These are phyloP conservation scores for Serpula lacrymans DNA, from an alignment of 768 basidiomycete species.

Conservation along the genomic window DNA sequence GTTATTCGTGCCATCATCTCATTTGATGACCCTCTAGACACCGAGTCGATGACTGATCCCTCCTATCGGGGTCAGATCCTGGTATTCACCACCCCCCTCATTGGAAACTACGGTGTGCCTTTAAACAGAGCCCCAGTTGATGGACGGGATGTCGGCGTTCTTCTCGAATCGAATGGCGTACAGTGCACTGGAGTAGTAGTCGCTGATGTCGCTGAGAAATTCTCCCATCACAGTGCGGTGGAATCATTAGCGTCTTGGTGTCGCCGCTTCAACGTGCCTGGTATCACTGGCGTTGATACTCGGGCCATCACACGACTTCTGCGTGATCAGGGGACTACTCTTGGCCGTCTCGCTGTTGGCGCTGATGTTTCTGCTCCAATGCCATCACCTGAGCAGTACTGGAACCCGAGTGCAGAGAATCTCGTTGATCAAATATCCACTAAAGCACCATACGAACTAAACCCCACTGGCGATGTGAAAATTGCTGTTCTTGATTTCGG, in stretches of 20 bases:
- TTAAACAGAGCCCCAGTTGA: constrained; percentile 70
- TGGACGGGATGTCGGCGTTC: constrained; percentile 75
- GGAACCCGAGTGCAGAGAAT: constrained; percentile 91
- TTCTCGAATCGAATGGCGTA: constrained; percentile 85
- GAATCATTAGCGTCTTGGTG: constrained; percentile 96
- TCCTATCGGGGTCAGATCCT: constrained; percentile 98
- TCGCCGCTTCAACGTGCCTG: constrained; percentile 82
- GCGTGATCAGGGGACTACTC: constrained; percentile 95
- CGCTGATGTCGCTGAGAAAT: constrained; percentile 91
- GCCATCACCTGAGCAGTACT: constrained; percentile 72
- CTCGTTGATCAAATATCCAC: constrained; percentile 94
- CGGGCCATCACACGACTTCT: constrained; percentile 92
- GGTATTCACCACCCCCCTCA: constrained; percentile 97
- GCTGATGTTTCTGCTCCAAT: constrained; percentile 56
- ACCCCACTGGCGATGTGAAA: constrained; percentile 81
- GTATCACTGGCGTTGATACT: constrained; percentile 95
- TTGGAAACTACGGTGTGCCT: constrained; percentile 98
- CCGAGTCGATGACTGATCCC: constrained; percentile 99
- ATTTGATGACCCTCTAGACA: constrained; percentile 52
- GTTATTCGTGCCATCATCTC: constrained; percentile 4
- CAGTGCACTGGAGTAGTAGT: constrained; percentile 94
- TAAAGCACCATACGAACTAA: constrained; percentile 76
- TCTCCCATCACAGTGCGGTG: constrained; percentile 91
- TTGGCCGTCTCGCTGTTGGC: constrained; percentile 87
- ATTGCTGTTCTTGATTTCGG: constrained; percentile 98